These are phyloP conservation scores for Huntiella moniliformis DNA, from an alignment of 2,329 filamentous ascomycete genomes.

Conservation along the genomic window DNA sequence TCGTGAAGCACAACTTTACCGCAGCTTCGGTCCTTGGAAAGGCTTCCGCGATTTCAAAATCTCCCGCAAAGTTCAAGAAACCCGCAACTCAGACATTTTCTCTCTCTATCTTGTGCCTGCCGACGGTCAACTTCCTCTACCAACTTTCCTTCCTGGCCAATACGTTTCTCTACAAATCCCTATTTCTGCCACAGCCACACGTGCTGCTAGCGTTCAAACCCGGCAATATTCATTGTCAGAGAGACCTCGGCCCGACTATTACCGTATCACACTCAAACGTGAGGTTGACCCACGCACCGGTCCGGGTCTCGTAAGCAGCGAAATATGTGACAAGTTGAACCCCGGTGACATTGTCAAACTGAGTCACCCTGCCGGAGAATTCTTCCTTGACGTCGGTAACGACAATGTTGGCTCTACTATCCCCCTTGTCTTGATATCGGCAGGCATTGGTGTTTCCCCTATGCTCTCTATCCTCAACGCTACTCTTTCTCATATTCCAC, in stretches of 20 bases:
- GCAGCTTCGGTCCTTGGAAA: slow-evolving; percentile 24
- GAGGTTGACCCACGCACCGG: slow-evolving; percentile 27
- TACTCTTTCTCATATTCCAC: slow-evolving; percentile 17
- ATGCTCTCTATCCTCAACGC: slow-evolving; percentile 46
- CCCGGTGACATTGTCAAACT: slow-evolving; percentile 35
- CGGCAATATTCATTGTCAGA: slow-evolving; percentile 61
- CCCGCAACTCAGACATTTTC: slow-evolving; percentile 32
- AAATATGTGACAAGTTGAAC: slow-evolving; percentile 28
- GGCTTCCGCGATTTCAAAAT: slow-evolving; percentile 36
- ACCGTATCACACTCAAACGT: slow-evolving; percentile 58
- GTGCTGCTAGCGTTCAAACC: slow-evolving; percentile 41
- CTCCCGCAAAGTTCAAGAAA: slow-evolving; percentile 38
- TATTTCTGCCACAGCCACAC: slow-evolving; percentile 31
- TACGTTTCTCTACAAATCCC: slow-evolving; percentile 49
- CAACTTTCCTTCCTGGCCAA: slow-evolving; percentile 48
- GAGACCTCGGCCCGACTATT: slow-evolving; percentile 30
- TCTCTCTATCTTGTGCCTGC: slow-evolving; percentile 52
- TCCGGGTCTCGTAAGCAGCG: slow-evolving; percentile 33
- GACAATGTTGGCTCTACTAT: slow-evolving; percentile 20
- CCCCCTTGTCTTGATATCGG: slow-evolving; percentile 47
- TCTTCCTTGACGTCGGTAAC: slow-evolving; percentile 36
- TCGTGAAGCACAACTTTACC: slow-evolving; percentile 43
- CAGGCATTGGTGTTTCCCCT: slow-evolving; percentile 50
- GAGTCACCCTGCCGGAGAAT: slow-evolving; percentile 38
- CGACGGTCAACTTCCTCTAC: slow-evolving; percentile 34